Evolutionary conservation across 2,329 filamentous ascomycete species (phyloP), one percentile per base, ranked within the genome.

Genomic region (Alternaria arborescens): DNA sequence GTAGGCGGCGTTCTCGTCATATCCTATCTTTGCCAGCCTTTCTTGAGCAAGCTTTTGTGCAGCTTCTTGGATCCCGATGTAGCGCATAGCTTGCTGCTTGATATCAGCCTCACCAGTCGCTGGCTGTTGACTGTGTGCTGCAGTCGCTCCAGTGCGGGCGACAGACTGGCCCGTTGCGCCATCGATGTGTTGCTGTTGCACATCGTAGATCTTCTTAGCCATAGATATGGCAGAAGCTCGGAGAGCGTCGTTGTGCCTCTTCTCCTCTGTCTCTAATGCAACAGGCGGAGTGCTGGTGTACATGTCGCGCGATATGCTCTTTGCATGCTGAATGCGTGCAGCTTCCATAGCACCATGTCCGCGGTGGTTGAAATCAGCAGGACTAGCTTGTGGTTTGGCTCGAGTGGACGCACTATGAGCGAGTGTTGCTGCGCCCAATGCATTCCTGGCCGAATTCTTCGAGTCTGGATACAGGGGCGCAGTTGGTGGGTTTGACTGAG

Each of bases 1-100:
- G 66, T 90, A 91, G 3, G 88, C 87, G 5, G 86, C 83, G 58
- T 84, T 84, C 63, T 87, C 84, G 52, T 94, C 89, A 58, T 91
- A 86, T 41, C 94, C 88, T 60, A 97, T 87, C 74, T 90, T 94
- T 5, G 91, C 87, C 24, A 97, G 82, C 36, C 93, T 88, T 76
- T 96, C 91, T 58, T 94, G 89, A 0, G 94, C 94, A 55, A 95
- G 86, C 71, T 89, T 93, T 71, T 95, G 93, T 0, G 94, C 94
- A 6, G 91, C 90, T 71, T 97, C 93, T 74, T 97, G 93, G 1
- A 97, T 83, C 63, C 88, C 90, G 64, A 88, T 81, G 60, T 84
- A 84, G 28, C 77, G 77, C 74, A 83, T 72, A 5, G 82, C 82
- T 63, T 84, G 80, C 38, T 84, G 82, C 70, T 85, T 86, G 7